Evolutionary conservation across 2,329 filamentous ascomycete species (phyloP).

Genomic region (Fusarium sp.): DNA sequence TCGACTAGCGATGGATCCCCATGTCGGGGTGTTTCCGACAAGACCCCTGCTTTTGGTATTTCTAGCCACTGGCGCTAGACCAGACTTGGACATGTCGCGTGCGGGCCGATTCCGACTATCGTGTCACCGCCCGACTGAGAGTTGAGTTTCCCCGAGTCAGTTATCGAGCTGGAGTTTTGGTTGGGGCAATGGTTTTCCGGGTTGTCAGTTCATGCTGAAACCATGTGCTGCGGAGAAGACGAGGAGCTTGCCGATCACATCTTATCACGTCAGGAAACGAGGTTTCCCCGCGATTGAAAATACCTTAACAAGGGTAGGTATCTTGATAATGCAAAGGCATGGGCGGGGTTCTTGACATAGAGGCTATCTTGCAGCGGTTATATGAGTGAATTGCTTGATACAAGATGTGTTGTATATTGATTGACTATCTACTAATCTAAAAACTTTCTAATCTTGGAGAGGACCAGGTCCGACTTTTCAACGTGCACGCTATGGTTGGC

Average conservation of each 20-base stretch:
- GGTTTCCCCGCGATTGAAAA: background rate
- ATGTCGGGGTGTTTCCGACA: background rate
- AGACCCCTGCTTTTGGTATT: background rate
- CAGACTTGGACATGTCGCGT: background rate
- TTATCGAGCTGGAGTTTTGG: background rate
- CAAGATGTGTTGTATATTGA: background rate
- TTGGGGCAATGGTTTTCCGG: background rate
- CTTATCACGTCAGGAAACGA: background rate
- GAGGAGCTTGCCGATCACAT: background rate
- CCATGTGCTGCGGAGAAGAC: background rate
- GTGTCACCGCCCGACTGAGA: background rate
- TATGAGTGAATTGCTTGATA: background rate
- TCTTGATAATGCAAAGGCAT: background rate
- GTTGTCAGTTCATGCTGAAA: background rate
- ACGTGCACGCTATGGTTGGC: constrained; percentile 33
- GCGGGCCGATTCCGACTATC: background rate
- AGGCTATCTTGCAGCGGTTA: background rate
- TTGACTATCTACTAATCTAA: background rate
- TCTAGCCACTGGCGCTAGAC: background rate
- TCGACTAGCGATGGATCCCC: background rate
- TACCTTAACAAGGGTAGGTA: background rate
- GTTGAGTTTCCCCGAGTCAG: constrained; percentile 1
- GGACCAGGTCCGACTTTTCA: constrained; percentile 19
- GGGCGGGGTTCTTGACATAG: background rate
- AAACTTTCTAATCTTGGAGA: constrained; percentile 19